Percentiles rank a stretch among this genome's conserved stretches.
Conservation (phyloP, 2,329 filamentous ascomycete genomes). For the Clonostachys byssicola region DNA sequence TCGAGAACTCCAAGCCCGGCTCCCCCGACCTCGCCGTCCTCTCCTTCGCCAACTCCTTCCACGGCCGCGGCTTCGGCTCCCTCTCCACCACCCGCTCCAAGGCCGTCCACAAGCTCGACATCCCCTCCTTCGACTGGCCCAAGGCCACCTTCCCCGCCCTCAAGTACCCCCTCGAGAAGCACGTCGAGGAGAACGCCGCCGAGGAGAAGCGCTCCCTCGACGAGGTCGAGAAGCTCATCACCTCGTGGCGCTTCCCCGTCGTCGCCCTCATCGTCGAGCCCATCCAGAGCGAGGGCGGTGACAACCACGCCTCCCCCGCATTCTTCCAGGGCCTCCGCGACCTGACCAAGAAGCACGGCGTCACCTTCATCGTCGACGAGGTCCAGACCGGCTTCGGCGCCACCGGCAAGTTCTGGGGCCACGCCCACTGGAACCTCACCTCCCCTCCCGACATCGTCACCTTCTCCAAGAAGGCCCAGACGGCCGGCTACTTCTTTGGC, state of each 20-base stretch:
- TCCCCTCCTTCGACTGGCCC: conserved; percentile 85
- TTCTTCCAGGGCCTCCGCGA: conserved; percentile 76
- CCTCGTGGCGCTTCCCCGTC: conserved; percentile 62
- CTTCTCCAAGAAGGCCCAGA: conserved; percentile 83
- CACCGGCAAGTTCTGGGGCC: conserved; percentile 83
- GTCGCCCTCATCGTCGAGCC: conserved; percentile 75
- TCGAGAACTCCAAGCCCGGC: conserved; percentile 70
- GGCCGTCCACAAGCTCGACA: conserved; percentile 82
- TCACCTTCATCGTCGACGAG: conserved; percentile 78
- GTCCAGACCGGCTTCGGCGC: conserved; percentile 81
- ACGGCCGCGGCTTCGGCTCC: conserved; percentile 75
- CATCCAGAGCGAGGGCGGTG: conserved; percentile 78
- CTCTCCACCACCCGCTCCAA: conserved; percentile 78
- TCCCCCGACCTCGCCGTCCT: conserved; percentile 73
- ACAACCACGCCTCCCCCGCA: conserved; percentile 74
- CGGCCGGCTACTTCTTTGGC: conserved; percentile 78
- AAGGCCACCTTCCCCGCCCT: conserved; percentile 73
- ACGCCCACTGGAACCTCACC: conserved; percentile 75
- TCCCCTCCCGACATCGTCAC: conserved; percentile 81
- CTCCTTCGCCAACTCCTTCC: conserved; percentile 75
- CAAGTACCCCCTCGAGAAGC: conserved; percentile 72
- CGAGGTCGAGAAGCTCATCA: conserved; percentile 69
- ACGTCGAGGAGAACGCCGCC: conserved; percentile 64
- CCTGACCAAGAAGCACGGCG: conserved; percentile 64
- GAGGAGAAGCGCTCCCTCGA: conserved; percentile 71